Base-by-base conservation (phyloP, 2,329 filamentous ascomycete species). In the Kalmusia sp. region DNA sequence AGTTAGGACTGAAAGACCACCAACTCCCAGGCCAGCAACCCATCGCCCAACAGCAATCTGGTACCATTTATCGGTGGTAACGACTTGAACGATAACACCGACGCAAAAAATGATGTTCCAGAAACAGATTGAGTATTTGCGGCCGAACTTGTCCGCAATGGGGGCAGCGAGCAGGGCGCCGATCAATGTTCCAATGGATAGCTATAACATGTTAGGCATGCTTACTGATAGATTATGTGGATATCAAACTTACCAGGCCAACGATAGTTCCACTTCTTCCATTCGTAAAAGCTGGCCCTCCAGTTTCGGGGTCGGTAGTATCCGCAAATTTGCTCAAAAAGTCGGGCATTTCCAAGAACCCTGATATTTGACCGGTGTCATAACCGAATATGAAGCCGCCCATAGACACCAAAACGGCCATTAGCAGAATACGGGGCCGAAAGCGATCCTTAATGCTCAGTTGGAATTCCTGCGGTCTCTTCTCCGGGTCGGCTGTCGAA, bases 141-240 rank as follows among this genome's bases (percentile, higher is more conserved):
- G 84, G 21, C 87, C 87, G 40, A 89, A 77, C 3, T 74, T 74
- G 55, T 89, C 87, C 31, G 86, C 83, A 33, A 89, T 74, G 22
- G 83, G 84, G 8, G 85, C 79, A 25, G 77, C 76, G 24, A 77
- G 72, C 2, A 92, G 77, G 5, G 88, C 84, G 24, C 90, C 89
- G 55, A 92, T 85, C 69, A 92, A 90, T 6, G 89, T 92, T 25
- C 89, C 89, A 19, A 87, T 87, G 0, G 87, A 91, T 14, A 92
- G 79, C 67, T 69, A 35, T 14, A 11, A 1, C 12, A 8, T 11
- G 33, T 62, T 30, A 59, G 31, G 24, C 22, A 19, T 9, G 17
- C 22, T 33, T 38, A 17, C 24, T 27, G 24, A n/a, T n/a, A 12
- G 15, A 24, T 33, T 17, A 22, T n/a, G 24, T 31, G 3, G 28